Conservation (phyloP, 108 stramenopile genomes). For the Cyclotella kingstonii region DNA sequence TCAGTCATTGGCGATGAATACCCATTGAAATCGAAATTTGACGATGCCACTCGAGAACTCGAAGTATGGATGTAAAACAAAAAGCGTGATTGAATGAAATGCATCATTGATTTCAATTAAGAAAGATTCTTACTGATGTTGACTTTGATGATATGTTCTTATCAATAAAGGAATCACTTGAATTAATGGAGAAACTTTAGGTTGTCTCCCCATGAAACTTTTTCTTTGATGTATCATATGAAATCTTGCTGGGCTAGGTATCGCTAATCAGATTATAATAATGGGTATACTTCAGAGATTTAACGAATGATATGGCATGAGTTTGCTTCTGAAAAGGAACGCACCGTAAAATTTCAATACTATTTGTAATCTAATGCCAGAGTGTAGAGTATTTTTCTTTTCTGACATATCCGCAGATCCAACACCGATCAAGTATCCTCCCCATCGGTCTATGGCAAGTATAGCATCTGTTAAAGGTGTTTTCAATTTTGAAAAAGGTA, state of each 20-base stretch:
- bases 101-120: neutral
- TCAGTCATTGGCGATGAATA: conserved; percentile 29
- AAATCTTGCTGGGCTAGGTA: conserved; percentile 37
- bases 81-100: neutral
- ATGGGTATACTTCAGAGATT: neutral
- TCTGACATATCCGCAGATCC: conserved; percentile 7
- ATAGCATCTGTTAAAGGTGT: conserved; percentile 37
- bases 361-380: neutral
- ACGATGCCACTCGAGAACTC: neutral
- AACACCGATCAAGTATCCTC: conserved; percentile 41
- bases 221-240: neutral
- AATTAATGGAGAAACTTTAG: conserved; percentile 32
- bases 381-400: neutral
- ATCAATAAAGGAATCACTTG: conserved; percentile 28
- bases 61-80: neutral
- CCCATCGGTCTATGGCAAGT: conserved; percentile 32
- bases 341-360: conserved; percentile 38
- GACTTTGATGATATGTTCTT: neutral
- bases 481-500: conserved; percentile 36
- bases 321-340: neutral
- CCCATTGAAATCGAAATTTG: neutral
- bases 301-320: neutral
- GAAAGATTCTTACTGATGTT: conserved; percentile 13
- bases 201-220: neutral
- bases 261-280: conserved; percentile 2